Conservation (phyloP, 2,329 filamentous ascomycete genomes). For the Trichoderma afroharzianum region DNA sequence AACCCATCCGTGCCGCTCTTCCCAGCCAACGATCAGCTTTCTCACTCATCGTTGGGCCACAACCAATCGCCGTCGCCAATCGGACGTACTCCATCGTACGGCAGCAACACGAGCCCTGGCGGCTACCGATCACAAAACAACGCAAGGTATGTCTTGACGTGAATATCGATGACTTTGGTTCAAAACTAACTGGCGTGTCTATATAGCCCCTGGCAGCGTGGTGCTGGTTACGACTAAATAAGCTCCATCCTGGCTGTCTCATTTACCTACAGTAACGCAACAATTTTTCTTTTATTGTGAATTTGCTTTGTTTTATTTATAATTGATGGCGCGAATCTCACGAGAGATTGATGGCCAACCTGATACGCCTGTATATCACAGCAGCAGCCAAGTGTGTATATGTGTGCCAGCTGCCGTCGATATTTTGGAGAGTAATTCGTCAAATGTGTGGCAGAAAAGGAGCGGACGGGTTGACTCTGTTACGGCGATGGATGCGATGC, state of each 20-base stretch:
- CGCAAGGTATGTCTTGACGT: constrained; percentile 32
- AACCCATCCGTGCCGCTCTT: constrained; percentile 13
- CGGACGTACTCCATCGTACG: neutral
- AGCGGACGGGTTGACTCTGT: constrained; percentile 1
- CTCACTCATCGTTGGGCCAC: neutral
- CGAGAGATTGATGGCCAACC: neutral
- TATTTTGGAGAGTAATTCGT: neutral
- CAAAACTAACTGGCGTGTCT: neutral
- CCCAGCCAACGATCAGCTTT: constrained; percentile 7
- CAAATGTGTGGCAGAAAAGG: neutral
- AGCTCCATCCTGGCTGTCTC: neutral
- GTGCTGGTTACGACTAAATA: constrained; percentile 41
- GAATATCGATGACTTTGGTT: neutral
- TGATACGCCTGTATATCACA: neutral
- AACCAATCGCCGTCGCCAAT: constrained; percentile 26
- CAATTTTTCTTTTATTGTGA: neutral
- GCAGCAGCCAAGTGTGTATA: neutral
- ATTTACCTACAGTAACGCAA: constrained; percentile 2
- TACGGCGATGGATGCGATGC: constrained; percentile 9
- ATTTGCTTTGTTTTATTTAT: neutral
- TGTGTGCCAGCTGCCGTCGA: neutral
- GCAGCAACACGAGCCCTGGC: constrained; percentile 25
- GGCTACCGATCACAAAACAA: constrained; percentile 38
- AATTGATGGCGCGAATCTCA: constrained; percentile 1
- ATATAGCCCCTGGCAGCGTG: constrained; percentile 45